Evolutionary conservation across 331 rosid genomes (phyloP), one percentile per base, ranked within the genome.

Genomic region (Quercus tomentella): DNA sequence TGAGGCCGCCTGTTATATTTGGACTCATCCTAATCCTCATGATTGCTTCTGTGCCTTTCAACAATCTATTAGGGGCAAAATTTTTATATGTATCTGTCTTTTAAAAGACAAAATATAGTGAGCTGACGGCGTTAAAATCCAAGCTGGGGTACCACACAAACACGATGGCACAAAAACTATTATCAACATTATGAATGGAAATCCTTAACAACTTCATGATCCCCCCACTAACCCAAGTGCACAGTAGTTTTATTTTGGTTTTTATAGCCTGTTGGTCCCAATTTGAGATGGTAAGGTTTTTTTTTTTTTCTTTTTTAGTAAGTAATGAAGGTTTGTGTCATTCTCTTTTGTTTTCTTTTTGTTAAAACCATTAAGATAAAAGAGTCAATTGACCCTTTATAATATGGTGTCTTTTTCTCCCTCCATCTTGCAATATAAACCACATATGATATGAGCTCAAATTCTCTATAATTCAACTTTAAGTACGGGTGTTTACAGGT

Each of bases 121-220:
- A 77, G 85, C 80, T 80, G 85, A 89, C 93, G 91, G 95, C 92
- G 93, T 87, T 80, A 74, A 77, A 76, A 75, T 80, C 76, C 89
- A 75, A 52, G 84, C 85, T 80, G 84, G 86, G 83, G n/a, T 72
- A 65, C 83, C 81, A 43, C 45, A 8, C 12, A 41, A 41, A 41
- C 45, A 41, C 67, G 72, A 23, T 2, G 52, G 68, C 72, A 77
- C 52, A 71, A 45, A 73, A 69, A 69, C 76, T 66, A 80, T 60
- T 74, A 22, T 83, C 82, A 83, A 80, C 72, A 73, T 62, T 77
- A 26, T 28, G 54, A 84, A 84, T 83, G 82, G 81, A 77, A 80
- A 77, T 35, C 49, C 78, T 72, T 61, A 74, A 58, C 43, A 37
- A 55, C 73, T 86, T 84, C 90, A 77, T 84, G 76, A 85, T 56